Evolutionary conservation across 805 yeast species (phyloP), one percentile per base, ranked within the genome.

Genomic region (Ogataea allantospora): DNA sequence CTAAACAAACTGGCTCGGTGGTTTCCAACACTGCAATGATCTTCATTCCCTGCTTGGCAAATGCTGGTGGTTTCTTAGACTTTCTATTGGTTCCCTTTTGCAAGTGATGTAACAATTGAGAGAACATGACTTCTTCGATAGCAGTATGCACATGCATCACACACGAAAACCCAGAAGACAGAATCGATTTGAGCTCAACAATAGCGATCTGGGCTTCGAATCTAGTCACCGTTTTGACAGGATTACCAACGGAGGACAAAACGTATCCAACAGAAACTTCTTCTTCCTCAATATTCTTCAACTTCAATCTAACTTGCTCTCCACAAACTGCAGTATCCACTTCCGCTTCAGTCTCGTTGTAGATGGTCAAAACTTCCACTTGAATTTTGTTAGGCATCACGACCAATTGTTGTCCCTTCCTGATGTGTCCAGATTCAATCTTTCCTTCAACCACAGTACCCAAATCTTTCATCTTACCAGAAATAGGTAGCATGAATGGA

Each of bases 61-160:
- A 93, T 35, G 97, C 95, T 44, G 99, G 99, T 22, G 99, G 86
- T 65, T 86, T 88, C 77, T 88, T 93, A 44, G 96, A 86, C 66
- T 80, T 85, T 71, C 96, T 83, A 77, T 91, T 91, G 41, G 98
- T 88, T 47, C 96, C 97, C 72, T 86, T 91, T 66, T 93, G 95
- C 55, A 93, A 73, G 68, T 91, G 88, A 70, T 93, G 98, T 60
- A 88, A 73, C 63, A 93, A 75, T 56, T 80, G 80, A 35, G 81
- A 73, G 60, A 93, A 78, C 17, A 75, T 74, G 36, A 93, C 96
- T 67, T 93, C 99, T 68, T 93, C 98, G 53, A 91, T 88, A 39
- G 98, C 98, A 34, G 98, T 88, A 71, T 93, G 99, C 54, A 93
- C 83, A 60, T 93, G 99, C 96, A 93, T 91, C 39, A 93, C 97